phyloP scores from a whole-genome alignment of 2,329 filamentous ascomycete genomes.

The Cladosporium oxysporum region DNA sequence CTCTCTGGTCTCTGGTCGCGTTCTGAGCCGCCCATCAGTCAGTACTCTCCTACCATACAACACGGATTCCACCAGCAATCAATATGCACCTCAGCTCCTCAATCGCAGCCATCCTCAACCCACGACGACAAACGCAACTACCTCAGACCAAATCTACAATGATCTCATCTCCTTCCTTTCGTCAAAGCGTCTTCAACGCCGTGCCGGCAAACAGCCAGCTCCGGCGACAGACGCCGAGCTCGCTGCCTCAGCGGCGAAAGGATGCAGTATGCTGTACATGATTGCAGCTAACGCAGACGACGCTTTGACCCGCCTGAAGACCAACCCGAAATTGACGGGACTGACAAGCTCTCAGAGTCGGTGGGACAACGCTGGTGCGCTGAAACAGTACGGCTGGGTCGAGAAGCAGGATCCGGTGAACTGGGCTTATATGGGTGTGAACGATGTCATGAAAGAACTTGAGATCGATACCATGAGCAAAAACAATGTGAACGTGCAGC shows the following conservation, averaged over 20 bases:
- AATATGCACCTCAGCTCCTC: not conserved
- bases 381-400: conserved; percentile 11
- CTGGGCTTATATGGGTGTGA: conserved; percentile 16
- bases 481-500: conserved; percentile 9
- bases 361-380: conserved; percentile 10
- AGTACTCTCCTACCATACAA: not conserved
- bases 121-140: not conserved
- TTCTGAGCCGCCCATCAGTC: not conserved
- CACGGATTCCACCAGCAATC: not conserved
- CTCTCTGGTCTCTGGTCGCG: not conserved
- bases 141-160: not conserved
- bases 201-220: conserved; percentile 3
- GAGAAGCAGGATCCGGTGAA: not conserved
- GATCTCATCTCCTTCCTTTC: not conserved
- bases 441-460: conserved; percentile 15
- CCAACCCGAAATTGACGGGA: not conserved
- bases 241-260: not conserved
- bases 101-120: not conserved
- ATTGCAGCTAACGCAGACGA: conserved; percentile 12
- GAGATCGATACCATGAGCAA: conserved; percentile 18
- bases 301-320: conserved; percentile 14
- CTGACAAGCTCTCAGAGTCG: conserved; percentile 13
- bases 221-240: conserved; percentile 2
- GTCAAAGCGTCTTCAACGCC: not conserved
- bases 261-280: conserved; percentile 20